Conservation (phyloP, 1,284 basidiomycete genomes). For the Ganoderma boninense region DNA sequence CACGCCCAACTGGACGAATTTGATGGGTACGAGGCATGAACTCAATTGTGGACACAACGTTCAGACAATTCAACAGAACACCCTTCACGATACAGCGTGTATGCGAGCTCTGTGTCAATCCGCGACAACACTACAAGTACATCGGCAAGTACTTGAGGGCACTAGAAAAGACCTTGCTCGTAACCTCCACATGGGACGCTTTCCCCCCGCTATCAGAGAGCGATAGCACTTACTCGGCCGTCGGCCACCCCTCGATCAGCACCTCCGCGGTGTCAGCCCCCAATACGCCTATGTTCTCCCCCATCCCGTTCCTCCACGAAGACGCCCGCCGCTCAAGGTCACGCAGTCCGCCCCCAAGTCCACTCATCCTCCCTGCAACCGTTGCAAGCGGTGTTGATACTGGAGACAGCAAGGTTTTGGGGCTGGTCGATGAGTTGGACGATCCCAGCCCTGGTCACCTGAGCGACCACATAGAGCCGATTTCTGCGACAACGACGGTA, state of each 20-base stretch:
- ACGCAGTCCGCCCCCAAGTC: constrained; percentile 78
- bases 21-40: constrained; percentile 62
- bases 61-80: constrained; percentile 50
- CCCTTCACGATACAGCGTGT: constrained; percentile 95
- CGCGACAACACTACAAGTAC: constrained; percentile 77
- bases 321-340: constrained; percentile 80
- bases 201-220: constrained; percentile 65
- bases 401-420: constrained; percentile 61
- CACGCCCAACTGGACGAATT: constrained; percentile 80
- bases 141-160: constrained; percentile 93
- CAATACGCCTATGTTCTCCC: constrained; percentile 82
- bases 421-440: constrained; percentile 84
- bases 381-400: constrained; percentile 36
- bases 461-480: constrained; percentile 77
- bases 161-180: constrained; percentile 84
- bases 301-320: constrained; percentile 83
- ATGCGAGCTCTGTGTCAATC: constrained; percentile 83
- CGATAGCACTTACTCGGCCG: constrained; percentile 46
- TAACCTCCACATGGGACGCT: constrained; percentile 81
- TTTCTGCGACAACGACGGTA: constrained; percentile 70
- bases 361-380: constrained; percentile 58
- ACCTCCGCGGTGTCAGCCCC: constrained; percentile 60
- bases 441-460: constrained; percentile 83
- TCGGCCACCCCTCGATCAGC: constrained; percentile 43
- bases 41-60: constrained; percentile 12